These are phyloP conservation scores for Nakaseomyces kungkrabaensis DNA, from an alignment of 1,139 yeast species.

Conservation along the genomic window DNA sequence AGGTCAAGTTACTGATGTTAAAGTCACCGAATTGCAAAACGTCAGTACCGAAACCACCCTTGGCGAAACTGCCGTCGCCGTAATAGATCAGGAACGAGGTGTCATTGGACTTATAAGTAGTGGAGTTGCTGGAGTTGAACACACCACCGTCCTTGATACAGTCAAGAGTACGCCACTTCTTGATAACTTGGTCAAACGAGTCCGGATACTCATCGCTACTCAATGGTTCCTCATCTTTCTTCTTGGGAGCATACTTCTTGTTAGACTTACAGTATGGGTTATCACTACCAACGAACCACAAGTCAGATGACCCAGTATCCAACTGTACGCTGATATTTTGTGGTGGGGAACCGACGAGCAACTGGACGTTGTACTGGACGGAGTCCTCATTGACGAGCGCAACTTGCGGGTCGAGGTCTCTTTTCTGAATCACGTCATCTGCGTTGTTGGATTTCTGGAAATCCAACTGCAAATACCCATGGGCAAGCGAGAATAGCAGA, in stretches of 20 bases:
- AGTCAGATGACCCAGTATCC: conserved; percentile 62
- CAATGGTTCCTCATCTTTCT: neutral
- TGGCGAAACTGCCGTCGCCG: conserved; percentile 50
- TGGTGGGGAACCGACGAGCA: conserved; percentile 45
- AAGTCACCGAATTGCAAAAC: conserved; percentile 31
- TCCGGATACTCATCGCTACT: neutral
- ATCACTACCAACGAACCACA: conserved; percentile 40
- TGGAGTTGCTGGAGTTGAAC: conserved; percentile 36
- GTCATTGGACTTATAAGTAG: conserved; percentile 35
- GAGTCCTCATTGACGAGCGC: neutral
- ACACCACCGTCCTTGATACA: conserved; percentile 32
- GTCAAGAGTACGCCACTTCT: conserved; percentile 2
- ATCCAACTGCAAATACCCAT: neutral
- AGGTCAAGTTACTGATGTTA: conserved; percentile 34
- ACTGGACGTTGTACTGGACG: conserved; percentile 34
- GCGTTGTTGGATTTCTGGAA: neutral
- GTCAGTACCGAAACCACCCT: conserved; percentile 51
- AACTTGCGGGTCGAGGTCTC: neutral
- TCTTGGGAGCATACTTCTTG: neutral
- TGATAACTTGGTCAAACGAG: neutral
- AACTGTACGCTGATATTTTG: conserved; percentile 42
- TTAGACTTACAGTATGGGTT: conserved; percentile 3
- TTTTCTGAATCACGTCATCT: neutral
- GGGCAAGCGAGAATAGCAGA: neutral
- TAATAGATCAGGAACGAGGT: conserved; percentile 41